Evolutionary conservation across 1,284 basidiomycete genomes (phyloP), one percentile per base, ranked within the genome.

Genomic region (Microbotryomycetes sp.): DNA sequence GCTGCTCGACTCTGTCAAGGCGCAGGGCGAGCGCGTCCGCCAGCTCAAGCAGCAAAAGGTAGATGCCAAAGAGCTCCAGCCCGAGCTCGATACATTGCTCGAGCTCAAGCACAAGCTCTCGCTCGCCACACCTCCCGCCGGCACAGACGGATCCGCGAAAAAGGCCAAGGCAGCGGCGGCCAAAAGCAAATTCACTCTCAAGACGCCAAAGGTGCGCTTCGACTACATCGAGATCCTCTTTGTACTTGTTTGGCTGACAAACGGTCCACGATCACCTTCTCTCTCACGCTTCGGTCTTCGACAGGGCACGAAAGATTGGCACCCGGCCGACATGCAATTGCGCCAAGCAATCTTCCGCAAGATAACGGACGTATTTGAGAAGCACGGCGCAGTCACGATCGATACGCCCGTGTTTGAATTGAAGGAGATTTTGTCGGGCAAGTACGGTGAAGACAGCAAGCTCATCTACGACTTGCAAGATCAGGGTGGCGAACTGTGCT

Each of bases 351-450:
- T 98, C 73, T 94, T 97, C 73, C 80, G 82, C 45, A 90, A 87
- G 56, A 88, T 99, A 70, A 89, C 91, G 74, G 84, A 87, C 4
- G 84, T 86, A 65, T 99, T 98, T 76, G 85, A 89, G 59, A 82
- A 85, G 16, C 96, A 88, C 74, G 94, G 96, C 41, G 94, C 87
- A 2, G 83, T 86, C 60, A 92, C 90, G 64, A 90, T 98, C 64
- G 94, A 98, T 77, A 98, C 94, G 2, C 94, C 94, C 60, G 92
- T 97, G 21, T 97, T 98, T 72, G 94, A 98, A 79, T 85, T 94
- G 65, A 93, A 92, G 75, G 94, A 98, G 73, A 87, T 98, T 65
- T 79, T 97, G 51, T 84, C 90, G 0, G 94, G 91, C 66, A 98
- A 97, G 78, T 97, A 97, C 71, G 92, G 91, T 60, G 96, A 98